Evolutionary conservation across 2,329 filamentous ascomycete genomes (phyloP).

Genomic region (Calonectria pauciramosa): DNA sequence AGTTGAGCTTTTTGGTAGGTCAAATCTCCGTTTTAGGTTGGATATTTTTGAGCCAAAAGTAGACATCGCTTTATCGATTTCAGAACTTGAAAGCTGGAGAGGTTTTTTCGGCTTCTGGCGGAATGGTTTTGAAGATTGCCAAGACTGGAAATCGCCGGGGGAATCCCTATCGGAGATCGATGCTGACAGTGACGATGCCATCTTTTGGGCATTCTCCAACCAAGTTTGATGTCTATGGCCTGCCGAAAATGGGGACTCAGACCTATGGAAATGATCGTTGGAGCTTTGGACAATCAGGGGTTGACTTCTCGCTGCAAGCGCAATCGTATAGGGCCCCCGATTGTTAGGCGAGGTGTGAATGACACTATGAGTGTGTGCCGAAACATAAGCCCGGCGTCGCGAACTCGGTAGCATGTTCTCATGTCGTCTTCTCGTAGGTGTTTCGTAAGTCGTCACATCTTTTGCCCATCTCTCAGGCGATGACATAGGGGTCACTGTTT

Average conservation of each 20-base stretch:
- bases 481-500: neutral
- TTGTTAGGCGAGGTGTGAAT: neutral
- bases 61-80: conserved; percentile 17
- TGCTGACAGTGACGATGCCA: conserved; percentile 40
- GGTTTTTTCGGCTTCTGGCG: neutral
- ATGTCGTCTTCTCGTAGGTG: neutral
- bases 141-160: conserved; percentile 4
- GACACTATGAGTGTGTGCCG: neutral
- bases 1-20: conserved; percentile 26
- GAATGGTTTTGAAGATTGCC: conserved; percentile 3
- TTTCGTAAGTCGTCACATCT: neutral
- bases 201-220: conserved; percentile 41
- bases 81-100: conserved; percentile 13
- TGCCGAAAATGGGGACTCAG: neutral
- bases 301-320: conserved; percentile 12
- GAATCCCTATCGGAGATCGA: conserved; percentile 23
- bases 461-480: neutral
- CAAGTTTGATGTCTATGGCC: conserved; percentile 27
- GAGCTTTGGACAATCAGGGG: neutral
- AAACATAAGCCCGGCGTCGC: neutral
- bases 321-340: neutral
- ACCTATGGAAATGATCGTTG: neutral
- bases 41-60: conserved; percentile 40
- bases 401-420: neutral
- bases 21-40: conserved; percentile 40